phyloP scores from a whole-genome alignment of 1,284 basidiomycete species.

The Marasmius fiardii region DNA sequence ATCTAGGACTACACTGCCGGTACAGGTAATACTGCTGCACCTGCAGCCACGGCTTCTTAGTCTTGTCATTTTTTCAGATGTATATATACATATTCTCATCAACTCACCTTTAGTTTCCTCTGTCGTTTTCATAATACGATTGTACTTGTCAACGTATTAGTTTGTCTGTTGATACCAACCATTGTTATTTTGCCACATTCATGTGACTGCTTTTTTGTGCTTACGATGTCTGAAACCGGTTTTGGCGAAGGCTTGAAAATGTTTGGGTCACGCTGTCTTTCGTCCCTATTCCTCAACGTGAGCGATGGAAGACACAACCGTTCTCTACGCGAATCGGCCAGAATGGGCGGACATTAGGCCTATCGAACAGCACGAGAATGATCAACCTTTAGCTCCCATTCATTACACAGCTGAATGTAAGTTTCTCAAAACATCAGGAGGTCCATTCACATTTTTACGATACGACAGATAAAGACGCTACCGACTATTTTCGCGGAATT shows the following conservation, averaged over 20 bases:
- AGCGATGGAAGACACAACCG: background rate
- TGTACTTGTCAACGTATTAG: background rate
- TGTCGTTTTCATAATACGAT: background rate
- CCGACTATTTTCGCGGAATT: slow-evolving; percentile 87
- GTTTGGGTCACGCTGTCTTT: no score
- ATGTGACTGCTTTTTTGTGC: background rate
- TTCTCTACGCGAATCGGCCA: slow-evolving; percentile 57
- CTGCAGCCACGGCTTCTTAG: slow-evolving; percentile 9
- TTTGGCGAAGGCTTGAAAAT: no score
- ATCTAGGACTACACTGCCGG: slow-evolving; percentile 67
- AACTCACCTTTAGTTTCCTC: background rate
- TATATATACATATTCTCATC: slow-evolving; percentile 1
- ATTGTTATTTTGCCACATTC: background rate
- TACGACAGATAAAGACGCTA: slow-evolving; percentile 83
- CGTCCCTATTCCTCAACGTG: background rate
- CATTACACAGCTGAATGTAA: slow-evolving; percentile 84
- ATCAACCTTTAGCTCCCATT: slow-evolving; percentile 82
- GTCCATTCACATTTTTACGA: background rate
- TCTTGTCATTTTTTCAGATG: background rate
- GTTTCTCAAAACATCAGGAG: slow-evolving; percentile 28
- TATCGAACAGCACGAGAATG: slow-evolving; percentile 76
- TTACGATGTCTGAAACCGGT: no score
- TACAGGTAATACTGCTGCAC: slow-evolving; percentile 37
- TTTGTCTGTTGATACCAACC: background rate
- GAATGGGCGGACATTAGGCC: slow-evolving; percentile 83